Conservation (phyloP, 768 basidiomycete species). For the Lentinus tigrinus region DNA sequence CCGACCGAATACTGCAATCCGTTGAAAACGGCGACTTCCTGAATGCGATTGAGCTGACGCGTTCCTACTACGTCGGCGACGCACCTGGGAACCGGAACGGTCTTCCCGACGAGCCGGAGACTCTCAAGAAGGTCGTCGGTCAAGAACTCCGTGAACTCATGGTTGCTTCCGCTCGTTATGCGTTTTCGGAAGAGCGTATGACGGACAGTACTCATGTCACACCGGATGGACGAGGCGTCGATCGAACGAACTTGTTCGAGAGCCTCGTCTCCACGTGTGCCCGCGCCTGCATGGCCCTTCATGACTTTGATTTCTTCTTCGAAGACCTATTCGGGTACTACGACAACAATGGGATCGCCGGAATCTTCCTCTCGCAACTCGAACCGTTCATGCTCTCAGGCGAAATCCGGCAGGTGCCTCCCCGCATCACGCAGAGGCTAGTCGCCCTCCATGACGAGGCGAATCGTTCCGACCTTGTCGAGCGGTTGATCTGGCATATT, state of each 20-base stretch:
- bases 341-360: constrained; percentile 76
- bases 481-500: constrained; percentile 94
- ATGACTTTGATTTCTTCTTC: constrained; percentile 84
- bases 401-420: constrained; percentile 74
- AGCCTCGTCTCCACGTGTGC: constrained; percentile 76
- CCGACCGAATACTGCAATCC: constrained; percentile 81
- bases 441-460: constrained; percentile 75
- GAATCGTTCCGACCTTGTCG: constrained; percentile 70
- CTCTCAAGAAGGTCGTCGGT: constrained; percentile 65
- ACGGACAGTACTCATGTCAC: constrained; percentile 82
- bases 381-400: constrained; percentile 80
- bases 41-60: constrained; percentile 82
- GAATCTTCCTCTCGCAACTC: constrained; percentile 80
- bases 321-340: constrained; percentile 93
- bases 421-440: constrained; percentile 83
- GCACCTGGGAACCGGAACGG: constrained; percentile 86
- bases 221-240: constrained; percentile 86
- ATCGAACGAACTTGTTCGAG: constrained; percentile 88
- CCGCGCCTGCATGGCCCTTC: constrained; percentile 76
- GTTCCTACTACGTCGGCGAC: constrained; percentile 76
- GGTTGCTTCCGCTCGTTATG: constrained; percentile 82
- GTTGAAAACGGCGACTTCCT: constrained; percentile 89
- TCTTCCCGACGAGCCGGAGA: constrained; percentile 66
- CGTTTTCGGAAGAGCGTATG: constrained; percentile 95
- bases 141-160: constrained; percentile 80